phyloP scores from a whole-genome alignment of 1,284 basidiomycete species.

The Leccinum huronense region DNA sequence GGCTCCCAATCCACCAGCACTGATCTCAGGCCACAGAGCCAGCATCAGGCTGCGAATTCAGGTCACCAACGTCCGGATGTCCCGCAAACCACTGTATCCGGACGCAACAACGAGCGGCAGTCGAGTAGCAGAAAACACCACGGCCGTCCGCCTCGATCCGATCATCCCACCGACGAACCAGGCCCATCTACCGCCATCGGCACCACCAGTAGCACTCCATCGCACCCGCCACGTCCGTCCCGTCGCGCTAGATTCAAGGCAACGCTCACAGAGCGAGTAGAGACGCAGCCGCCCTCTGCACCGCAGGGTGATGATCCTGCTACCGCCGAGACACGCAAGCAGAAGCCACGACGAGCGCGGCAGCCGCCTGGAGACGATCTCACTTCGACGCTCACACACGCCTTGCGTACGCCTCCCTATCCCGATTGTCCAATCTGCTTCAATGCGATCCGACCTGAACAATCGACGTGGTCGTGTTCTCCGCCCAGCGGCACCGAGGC shows the following conservation, averaged over 20 bases:
- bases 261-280: slow-evolving; percentile 24
- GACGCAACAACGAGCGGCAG: background rate
- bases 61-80: background rate
- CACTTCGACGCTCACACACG: slow-evolving; percentile 63
- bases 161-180: slow-evolving; percentile 3
- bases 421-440: slow-evolving; percentile 84
- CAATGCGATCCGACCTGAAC: slow-evolving; percentile 63
- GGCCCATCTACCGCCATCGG: background rate
- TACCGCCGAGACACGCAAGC: slow-evolving; percentile 8
- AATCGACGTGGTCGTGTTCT: slow-evolving; percentile 79
- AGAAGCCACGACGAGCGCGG: slow-evolving; percentile 7
- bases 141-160: slow-evolving; percentile 5
- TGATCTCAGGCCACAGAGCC: background rate
- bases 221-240: slow-evolving; percentile 15
- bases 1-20: background rate
- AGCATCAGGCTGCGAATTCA: background rate
- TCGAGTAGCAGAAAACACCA: slow-evolving; percentile 1
- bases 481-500: slow-evolving; percentile 41
- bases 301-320: background rate
- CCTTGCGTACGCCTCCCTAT: slow-evolving; percentile 64
- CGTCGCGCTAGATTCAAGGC: slow-evolving; percentile 29
- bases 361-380: slow-evolving; percentile 51
- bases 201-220: background rate
- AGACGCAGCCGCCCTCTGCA: background rate
- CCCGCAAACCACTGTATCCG: background rate